Evolutionary conservation across 2,329 filamentous ascomycete species (phyloP).

Genomic region (Cercospora beticola): DNA sequence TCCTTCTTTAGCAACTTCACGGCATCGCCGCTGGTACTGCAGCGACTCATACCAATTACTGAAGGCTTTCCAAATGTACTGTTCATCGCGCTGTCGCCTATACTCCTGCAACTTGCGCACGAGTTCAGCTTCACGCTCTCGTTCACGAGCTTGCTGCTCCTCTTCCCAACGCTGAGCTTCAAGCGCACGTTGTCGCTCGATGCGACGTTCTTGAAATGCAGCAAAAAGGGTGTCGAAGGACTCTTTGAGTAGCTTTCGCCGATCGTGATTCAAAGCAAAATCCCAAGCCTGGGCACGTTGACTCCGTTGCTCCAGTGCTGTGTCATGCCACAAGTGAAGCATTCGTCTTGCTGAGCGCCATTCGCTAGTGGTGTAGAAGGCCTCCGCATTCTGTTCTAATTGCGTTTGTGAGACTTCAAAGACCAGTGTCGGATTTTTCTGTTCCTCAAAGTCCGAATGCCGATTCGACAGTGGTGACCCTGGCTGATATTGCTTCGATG

Average conservation of each 20-base stretch:
- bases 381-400: constrained; percentile 34
- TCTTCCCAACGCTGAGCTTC: constrained; percentile 19
- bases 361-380: constrained; percentile 28
- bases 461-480: constrained; percentile 19
- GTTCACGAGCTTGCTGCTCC: constrained; percentile 17
- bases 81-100: constrained; percentile 59
- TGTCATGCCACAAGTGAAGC: constrained; percentile 47
- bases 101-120: constrained; percentile 8
- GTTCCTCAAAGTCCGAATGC: constrained; percentile 21
- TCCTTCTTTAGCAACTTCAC: constrained; percentile 13
- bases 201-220: constrained; percentile 30
- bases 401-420: constrained; percentile 31
- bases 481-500: constrained; percentile 22
- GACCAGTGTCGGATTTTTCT: constrained; percentile 23
- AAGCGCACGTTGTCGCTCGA: constrained; percentile 12
- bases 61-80: constrained; percentile 63
- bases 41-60: constrained; percentile 68
- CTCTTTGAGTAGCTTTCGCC: constrained; percentile 52
- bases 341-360: constrained; percentile 25
- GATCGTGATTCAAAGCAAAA: constrained; percentile 53
- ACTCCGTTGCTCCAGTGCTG: constrained; percentile 37
- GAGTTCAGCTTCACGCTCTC: constrained; percentile 18
- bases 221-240: constrained; percentile 54
- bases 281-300: constrained; percentile 34
- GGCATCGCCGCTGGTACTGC: constrained; percentile 64